Base-by-base conservation (phyloP, 129 eudicot species). In the Helianthus tuberosus region DNA sequence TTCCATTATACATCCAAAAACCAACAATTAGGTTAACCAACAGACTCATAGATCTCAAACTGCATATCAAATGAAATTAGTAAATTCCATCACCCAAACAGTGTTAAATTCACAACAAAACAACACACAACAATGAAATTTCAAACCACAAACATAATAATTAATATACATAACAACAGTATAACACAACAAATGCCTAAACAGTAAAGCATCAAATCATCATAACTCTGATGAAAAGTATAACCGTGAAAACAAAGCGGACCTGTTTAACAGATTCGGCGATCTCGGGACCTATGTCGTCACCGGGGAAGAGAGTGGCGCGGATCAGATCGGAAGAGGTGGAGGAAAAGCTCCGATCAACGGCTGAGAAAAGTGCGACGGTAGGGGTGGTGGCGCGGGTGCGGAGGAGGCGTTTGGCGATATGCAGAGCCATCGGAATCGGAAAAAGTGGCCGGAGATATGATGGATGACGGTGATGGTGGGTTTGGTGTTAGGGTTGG, bases 221-320 rank as follows among this genome's bases (percentile, higher is more conserved):
- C 7, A 50, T n/a, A n/a, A n/a, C n/a, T n/a, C n/a, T n/a, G n/a
- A n/a, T n/a, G n/a, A n/a, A n/a, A n/a, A n/a, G n/a, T n/a, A n/a
- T n/a, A n/a, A n/a, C n/a, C n/a, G n/a, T n/a, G n/a, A n/a, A 43
- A 68, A 32, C 23, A 0, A 32, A 27, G 8, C 16, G 51, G 47
- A 88, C 98, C 96, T 88, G 76, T 79, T 90, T 94, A 44, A 94
- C 98, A 25, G 97, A 86, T 51, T 90, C 88, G 48, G 98, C 97
- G 87, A 94, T 94, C 84, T 94, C 98, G 48, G 98, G 98, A 69
- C 98, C 98, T 64, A 94, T 94, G 4, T 97, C 98, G 41, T 94
- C 98, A 35, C 98, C 97, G 75, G 98, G 98, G 35, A 94, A 94
- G 55, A 94, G 90, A 47, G 98, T 94, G 74, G 96, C 97, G 60